These are phyloP conservation scores for Saccharomyces pastorianus DNA, from an alignment of 1,139 yeast species.

Conservation along the genomic window DNA sequence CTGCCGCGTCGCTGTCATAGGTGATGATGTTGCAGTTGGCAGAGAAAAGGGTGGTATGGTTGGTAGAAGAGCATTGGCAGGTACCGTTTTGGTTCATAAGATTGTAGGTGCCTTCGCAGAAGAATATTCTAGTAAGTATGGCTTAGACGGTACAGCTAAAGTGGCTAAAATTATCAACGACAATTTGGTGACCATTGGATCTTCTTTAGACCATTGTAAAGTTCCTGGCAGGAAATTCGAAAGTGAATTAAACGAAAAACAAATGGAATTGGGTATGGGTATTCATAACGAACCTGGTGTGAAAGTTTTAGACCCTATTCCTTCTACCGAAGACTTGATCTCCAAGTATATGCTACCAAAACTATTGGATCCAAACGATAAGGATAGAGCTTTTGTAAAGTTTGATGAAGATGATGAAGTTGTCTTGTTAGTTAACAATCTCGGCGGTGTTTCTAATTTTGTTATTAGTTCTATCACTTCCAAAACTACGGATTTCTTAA, in stretches of 20 bases:
- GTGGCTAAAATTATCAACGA: slow-evolving; percentile 56
- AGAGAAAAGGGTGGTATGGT: slow-evolving; percentile 78
- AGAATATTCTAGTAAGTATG: slow-evolving; percentile 34
- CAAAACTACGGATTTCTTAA: slow-evolving; percentile 38
- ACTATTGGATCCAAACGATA: slow-evolving; percentile 48
- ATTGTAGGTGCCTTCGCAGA: slow-evolving; percentile 71
- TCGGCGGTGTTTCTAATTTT: slow-evolving; percentile 79
- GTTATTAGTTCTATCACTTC: slow-evolving; percentile 62
- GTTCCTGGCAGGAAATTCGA: slow-evolving; percentile 72
- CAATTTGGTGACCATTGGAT: slow-evolving; percentile 77
- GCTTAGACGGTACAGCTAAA: slow-evolving; percentile 44
- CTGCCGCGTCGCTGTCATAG: slow-evolving; percentile 66
- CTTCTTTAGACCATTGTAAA: slow-evolving; percentile 80
- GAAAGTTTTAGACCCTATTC: slow-evolving; percentile 61
- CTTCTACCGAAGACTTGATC: slow-evolving; percentile 51
- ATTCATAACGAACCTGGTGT: slow-evolving; percentile 93
- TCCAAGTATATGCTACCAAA: slow-evolving; percentile 44
- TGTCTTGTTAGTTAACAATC: slow-evolving; percentile 62
- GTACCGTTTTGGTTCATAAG: slow-evolving; percentile 81
- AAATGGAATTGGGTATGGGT: slow-evolving; percentile 90
- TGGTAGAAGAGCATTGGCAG: slow-evolving; percentile 90
- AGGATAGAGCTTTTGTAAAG: slow-evolving; percentile 63
- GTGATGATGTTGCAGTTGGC: slow-evolving; percentile 92
- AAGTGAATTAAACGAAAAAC: slow-evolving; percentile 46
- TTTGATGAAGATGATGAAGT: slow-evolving; percentile 57